Evolutionary conservation across 768 basidiomycete species (phyloP).

Genomic region (Tricholoma matsutake): DNA sequence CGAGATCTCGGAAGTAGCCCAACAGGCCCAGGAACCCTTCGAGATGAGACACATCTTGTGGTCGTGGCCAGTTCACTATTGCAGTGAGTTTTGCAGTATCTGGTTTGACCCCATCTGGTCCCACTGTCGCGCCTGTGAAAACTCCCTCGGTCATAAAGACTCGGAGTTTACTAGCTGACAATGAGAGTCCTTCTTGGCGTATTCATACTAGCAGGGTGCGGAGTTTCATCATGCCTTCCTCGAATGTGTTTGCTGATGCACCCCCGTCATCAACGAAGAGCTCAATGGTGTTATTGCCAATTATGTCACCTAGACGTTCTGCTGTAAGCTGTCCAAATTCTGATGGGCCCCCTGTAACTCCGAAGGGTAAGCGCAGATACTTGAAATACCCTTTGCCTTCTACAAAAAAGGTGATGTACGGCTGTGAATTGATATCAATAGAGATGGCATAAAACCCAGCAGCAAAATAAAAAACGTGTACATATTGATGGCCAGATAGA

Average conservation of each 20-base stretch:
- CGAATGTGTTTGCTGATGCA: too few relatives aligned
- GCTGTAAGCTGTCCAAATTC: too few relatives aligned
- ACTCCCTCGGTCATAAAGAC: conserved; percentile 24
- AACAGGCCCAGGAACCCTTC: too few relatives aligned
- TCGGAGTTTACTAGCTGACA: conserved; percentile 31
- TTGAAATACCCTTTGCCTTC: too few relatives aligned
- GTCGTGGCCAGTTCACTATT: conserved; percentile 19
- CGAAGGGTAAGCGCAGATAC: too few relatives aligned
- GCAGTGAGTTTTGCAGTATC: conserved; percentile 32
- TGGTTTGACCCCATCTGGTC: conserved; percentile 30
- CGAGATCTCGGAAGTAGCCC: too few relatives aligned
- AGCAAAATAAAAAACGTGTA: too few relatives aligned
- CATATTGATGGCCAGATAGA: too few relatives aligned
- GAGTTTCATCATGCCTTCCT: conserved; percentile 23
- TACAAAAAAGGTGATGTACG: too few relatives aligned
- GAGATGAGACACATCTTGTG: too few relatives aligned
- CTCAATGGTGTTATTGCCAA: conserved; percentile 31
- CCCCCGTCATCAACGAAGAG: conserved; percentile 41
- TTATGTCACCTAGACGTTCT: conserved; percentile 32
- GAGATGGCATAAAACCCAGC: conserved; percentile 7
- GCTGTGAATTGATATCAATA: conserved; percentile 30
- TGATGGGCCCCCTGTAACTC: too few relatives aligned
- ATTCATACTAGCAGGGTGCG: conserved; percentile 21
- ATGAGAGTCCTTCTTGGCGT: conserved; percentile 23
- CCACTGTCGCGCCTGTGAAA: conserved; percentile 24